Base-by-base conservation (phyloP, 2,329 filamentous ascomycete genomes). In the Sporothrix brunneoviolacea region DNA sequence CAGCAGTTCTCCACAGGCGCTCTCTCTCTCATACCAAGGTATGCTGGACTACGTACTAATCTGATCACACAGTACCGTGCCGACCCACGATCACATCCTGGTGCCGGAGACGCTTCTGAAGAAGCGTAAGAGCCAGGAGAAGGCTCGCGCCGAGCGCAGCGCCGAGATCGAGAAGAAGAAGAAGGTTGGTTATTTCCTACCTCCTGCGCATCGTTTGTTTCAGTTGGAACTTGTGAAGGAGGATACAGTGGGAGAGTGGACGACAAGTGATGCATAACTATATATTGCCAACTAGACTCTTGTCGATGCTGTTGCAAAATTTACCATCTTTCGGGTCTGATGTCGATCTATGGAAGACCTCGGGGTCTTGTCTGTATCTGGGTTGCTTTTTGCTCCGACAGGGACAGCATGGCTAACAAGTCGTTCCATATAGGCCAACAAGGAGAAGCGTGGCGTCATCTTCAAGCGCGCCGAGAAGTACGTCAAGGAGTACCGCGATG, bases 241-340 rank as follows among this genome's bases (percentile, higher is more conserved):
- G n/a, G n/a, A n/a, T n/a, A n/a, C n/a, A n/a, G 50, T 36, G 24
- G 27, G 66, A 70, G 71, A 70, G 65, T 57, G 38, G 46, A 40
- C 27, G 38, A 45, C 65, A 66, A 71, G 70, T 97, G 91, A 97
- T 97, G 89, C 86, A 86, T 80, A 84, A 83, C 80, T 77, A 81
- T 71, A 73, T 75, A 41, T 74, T 76, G 86, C 88, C 88, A 58
- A 91, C 91, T 97, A 98, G 93, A 88, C 87, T 75, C 70, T 39
- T 73, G 88, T 91, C 93, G 70, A 95, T 98, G 93, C 79, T 95
- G 91, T 96, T 90, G 88, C 87, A 80, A 80, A 79, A 80, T 89
- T 84, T 88, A 94, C 88, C 89, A 95, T 95, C 90, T 95, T 95
- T 95, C 90, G 90, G 91, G 90, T 88, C 90, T 96, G 93, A 97